Base-by-base conservation (phyloP, 345 rosid genomes). In the Atalantia buxifolia region DNA sequence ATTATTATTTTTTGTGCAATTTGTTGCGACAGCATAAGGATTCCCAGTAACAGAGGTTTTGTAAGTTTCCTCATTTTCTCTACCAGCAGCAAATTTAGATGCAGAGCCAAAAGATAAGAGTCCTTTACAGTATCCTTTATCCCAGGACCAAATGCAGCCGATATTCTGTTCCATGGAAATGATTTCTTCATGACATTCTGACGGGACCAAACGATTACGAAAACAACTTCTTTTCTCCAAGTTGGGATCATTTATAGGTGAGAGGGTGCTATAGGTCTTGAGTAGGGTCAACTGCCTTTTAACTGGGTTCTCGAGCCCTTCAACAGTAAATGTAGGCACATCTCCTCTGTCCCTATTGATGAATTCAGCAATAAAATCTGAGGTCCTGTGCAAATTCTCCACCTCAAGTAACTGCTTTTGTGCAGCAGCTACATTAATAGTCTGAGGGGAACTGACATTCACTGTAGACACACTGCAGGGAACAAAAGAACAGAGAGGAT, bases 401-500 rank as follows among this genome's bases (percentile, higher is more conserved):
- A 60, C 61, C 74, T 53, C 65, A 73, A 28, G 72, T 42, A 62
- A 67, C 78, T 68, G 73, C 74, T 77, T 83, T 78, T 83, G 78
- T 65, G 83, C 77, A 82, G 70, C 74, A 79, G 8, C 81, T 65
- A 77, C 81, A 48, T 65, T 70, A 69, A 61, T 74, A 77, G 74
- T 83, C 72, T 72, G 81, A 27, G 77, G 64, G 70, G 81, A 77
- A 72, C 42, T 72, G 55, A 76, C 69, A 80, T 77, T 63, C 66
- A 84, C 90, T 35, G 75, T n/a, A 57, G 93, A 80, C 66, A 92
- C 77, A 73, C 93, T 90, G 82, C 95, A 92, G 66, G 92, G 92
- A 75, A 92, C 93, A 80, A 90, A 27, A 28, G 93, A 90, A 84
- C 95, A 90, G 81, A 92, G 95, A 79, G 93, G 92, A 82, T 90